Percentiles rank a stretch among this genome's conserved stretches.
phyloP scores from a whole-genome alignment of 495 filamentous ascomycete genomes.

The Tuber calosporum region DNA sequence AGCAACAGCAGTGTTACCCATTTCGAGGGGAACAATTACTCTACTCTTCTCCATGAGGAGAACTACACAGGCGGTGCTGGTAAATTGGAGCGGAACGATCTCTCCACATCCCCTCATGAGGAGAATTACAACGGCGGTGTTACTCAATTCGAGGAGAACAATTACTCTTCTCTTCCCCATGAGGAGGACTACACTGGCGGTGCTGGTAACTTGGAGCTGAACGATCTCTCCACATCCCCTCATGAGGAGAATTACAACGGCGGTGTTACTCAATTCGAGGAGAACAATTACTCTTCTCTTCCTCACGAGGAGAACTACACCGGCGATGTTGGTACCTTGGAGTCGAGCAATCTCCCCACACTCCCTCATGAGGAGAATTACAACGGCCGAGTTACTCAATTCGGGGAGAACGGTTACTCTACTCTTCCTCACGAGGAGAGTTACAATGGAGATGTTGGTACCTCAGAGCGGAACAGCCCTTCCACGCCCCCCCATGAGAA shows the following conservation, averaged over 20 bases:
- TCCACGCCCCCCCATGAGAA: neutral
- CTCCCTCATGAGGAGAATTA: neutral
- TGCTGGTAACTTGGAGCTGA: neutral
- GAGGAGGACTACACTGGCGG: neutral
- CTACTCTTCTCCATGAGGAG: neutral
- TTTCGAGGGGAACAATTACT: too few relatives aligned
- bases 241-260: neutral
- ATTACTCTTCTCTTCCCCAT: neutral
- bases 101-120: neutral
- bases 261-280: neutral
- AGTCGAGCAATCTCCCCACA: neutral
- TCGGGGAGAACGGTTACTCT: neutral
- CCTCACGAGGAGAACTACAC: neutral
- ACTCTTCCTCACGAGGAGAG: neutral
- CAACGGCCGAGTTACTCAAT: neutral
- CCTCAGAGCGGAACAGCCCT: neutral
- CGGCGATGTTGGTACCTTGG: neutral
- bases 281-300: neutral
- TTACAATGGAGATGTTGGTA: neutral
- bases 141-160: neutral
- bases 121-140: neutral
- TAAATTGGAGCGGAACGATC: neutral
- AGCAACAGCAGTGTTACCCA: too few relatives aligned
- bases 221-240: neutral
- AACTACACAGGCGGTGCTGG: neutral